Conservation (phyloP, 768 basidiomycete genomes). For the Amanita subjunquillea region DNA sequence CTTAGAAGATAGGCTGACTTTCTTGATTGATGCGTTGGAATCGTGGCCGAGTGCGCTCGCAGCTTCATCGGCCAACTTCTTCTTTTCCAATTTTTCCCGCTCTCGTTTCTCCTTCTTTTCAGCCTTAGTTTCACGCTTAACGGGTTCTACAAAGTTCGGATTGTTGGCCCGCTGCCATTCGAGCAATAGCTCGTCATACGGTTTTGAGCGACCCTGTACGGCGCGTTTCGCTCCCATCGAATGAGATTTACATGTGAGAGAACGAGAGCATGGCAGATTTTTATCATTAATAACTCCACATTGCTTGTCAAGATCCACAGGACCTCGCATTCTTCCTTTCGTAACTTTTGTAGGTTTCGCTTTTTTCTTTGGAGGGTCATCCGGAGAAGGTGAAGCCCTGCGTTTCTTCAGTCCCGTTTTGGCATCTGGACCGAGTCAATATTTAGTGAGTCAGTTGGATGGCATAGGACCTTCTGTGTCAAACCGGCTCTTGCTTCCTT, state of each 20-base stretch:
- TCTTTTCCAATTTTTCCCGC: conserved; percentile 76
- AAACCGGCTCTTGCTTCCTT: conserved; percentile 44
- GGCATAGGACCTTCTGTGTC: conserved; percentile 33
- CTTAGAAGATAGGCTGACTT: conserved; percentile 36
- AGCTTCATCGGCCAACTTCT: conserved; percentile 58
- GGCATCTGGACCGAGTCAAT: conserved; percentile 15
- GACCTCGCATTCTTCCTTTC: conserved; percentile 74
- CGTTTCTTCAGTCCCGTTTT: conserved; percentile 66
- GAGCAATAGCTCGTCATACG: conserved; percentile 78
- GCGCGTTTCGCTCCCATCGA: conserved; percentile 94
- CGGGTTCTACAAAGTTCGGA: conserved; percentile 81
- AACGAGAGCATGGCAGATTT: conserved; percentile 83
- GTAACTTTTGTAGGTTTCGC: conserved; percentile 61
- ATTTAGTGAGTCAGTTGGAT: neutral
- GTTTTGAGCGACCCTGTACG: conserved; percentile 74
- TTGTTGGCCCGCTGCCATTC: conserved; percentile 89
- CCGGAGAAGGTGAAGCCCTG: conserved; percentile 63
- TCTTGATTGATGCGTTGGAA: conserved; percentile 31
- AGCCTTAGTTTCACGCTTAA: conserved; percentile 77
- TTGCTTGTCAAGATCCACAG: conserved; percentile 84
- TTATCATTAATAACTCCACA: conserved; percentile 99
- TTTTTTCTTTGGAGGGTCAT: conserved; percentile 74
- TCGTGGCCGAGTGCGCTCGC: conserved; percentile 52
- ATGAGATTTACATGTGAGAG: conserved; percentile 96
- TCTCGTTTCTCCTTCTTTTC: conserved; percentile 83